phyloP scores from a whole-genome alignment of 116 monocot species.

The Thalassia testudinum region DNA sequence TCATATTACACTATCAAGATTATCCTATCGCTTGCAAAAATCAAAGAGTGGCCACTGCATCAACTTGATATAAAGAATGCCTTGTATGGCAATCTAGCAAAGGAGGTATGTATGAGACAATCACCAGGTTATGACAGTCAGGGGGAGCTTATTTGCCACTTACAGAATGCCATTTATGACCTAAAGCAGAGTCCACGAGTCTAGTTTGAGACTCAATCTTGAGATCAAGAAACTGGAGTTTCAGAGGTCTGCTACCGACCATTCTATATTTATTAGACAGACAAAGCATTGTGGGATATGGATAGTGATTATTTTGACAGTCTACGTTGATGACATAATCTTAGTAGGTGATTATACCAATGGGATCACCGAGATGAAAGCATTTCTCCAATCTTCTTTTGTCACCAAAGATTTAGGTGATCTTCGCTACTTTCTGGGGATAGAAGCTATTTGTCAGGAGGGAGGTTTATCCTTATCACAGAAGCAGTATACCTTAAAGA shows the following conservation, averaged over 20 bases:
- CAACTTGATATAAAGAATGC: not conserved
- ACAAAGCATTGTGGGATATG: too few species aligned
- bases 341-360: not conserved
- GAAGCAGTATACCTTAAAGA: too few species aligned
- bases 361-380: not conserved
- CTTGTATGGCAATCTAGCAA: too few species aligned
- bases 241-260: too few species aligned
- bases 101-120: too few species aligned
- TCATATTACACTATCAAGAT: not conserved
- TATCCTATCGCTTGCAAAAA: not conserved
- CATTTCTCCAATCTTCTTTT: not conserved
- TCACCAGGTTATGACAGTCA: not conserved
- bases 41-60: not conserved
- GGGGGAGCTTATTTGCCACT: too few species aligned
- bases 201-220: too few species aligned
- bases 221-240: too few species aligned
- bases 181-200: not conserved
- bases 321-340: constrained; percentile 1
- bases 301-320: not conserved
- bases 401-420: not conserved
- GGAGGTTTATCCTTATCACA: too few species aligned
- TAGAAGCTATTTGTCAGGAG: too few species aligned
- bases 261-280: not conserved
- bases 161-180: not conserved
- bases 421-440: not conserved